phyloP scores from a whole-genome alignment of 2,329 filamentous ascomycete species.

The Fusarium veterinarium region DNA sequence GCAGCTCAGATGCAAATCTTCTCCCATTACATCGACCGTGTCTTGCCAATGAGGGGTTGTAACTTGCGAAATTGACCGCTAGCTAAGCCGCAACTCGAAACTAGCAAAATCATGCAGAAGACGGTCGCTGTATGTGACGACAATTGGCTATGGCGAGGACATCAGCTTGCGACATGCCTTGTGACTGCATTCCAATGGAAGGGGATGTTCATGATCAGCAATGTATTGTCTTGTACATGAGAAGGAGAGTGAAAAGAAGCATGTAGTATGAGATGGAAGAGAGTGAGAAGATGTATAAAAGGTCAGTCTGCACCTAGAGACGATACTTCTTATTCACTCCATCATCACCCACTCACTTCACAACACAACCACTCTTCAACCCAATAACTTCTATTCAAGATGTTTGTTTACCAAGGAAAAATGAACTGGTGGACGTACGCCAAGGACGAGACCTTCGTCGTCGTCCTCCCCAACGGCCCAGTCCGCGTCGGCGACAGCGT shows the following conservation, averaged over 20 bases:
- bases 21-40: not conserved
- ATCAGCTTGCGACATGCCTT: not conserved
- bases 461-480: conserved; percentile 31
- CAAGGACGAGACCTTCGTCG: conserved; percentile 29
- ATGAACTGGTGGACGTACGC: conserved; percentile 34
- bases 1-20: not conserved
- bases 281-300: not conserved
- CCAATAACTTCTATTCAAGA: not conserved
- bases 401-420: conserved; percentile 39
- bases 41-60: not conserved
- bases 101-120: conserved; percentile 9
- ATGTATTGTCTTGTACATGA: not conserved
- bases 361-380: not conserved
- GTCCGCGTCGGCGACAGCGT: conserved; percentile 34
- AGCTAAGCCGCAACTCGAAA: not conserved
- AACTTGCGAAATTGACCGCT: not conserved
- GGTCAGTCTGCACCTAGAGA: not conserved
- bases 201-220: not conserved
- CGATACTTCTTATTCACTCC: not conserved
- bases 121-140: not conserved
- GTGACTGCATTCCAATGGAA: not conserved
- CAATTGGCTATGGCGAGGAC: not conserved
- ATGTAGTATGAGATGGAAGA: not conserved
- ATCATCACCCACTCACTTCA: not conserved
- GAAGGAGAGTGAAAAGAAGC: not conserved